Conservation (phyloP, 2,329 filamentous ascomycete genomes). For the Aspergillus carbonarius region DNA sequence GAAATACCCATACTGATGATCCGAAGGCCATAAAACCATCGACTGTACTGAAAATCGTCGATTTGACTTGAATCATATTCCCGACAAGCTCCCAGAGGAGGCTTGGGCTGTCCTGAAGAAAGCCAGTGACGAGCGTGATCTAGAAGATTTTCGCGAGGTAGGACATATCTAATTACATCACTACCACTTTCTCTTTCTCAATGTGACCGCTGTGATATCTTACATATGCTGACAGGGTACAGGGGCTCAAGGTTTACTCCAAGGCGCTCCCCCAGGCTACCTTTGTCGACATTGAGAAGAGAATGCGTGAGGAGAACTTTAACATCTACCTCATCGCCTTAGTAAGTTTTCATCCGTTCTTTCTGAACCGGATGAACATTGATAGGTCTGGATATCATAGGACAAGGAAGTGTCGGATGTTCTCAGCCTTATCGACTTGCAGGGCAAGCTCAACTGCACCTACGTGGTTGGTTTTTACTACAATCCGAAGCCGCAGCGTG, state of each 20-base stretch:
- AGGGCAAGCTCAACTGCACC: slow-evolving; percentile 53
- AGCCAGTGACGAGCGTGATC: slow-evolving; percentile 50
- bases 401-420: slow-evolving; percentile 43
- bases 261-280: slow-evolving; percentile 48
- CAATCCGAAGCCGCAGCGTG: slow-evolving; percentile 47
- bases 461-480: slow-evolving; percentile 53
- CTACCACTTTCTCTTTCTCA: not conserved
- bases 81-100: slow-evolving; percentile 49
- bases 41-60: slow-evolving; percentile 48
- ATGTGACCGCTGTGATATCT: not conserved
- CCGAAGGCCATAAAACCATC: slow-evolving; percentile 43
- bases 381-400: slow-evolving; percentile 24
- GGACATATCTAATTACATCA: not conserved
- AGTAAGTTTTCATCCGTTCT: slow-evolving; percentile 26
- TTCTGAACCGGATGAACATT: not conserved
- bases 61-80: slow-evolving; percentile 45
- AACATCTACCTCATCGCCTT: slow-evolving; percentile 55
- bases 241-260: slow-evolving; percentile 52
- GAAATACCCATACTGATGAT: not conserved
- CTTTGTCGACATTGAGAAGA: slow-evolving; percentile 51
- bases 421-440: slow-evolving; percentile 53
- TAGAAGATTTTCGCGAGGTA: slow-evolving; percentile 53
- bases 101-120: slow-evolving; percentile 53
- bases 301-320: slow-evolving; percentile 49
- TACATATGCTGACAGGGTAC: slow-evolving; percentile 9